Evolutionary conservation across 495 filamentous ascomycete genomes (phyloP).

Genomic region (Penicillium steckii): DNA sequence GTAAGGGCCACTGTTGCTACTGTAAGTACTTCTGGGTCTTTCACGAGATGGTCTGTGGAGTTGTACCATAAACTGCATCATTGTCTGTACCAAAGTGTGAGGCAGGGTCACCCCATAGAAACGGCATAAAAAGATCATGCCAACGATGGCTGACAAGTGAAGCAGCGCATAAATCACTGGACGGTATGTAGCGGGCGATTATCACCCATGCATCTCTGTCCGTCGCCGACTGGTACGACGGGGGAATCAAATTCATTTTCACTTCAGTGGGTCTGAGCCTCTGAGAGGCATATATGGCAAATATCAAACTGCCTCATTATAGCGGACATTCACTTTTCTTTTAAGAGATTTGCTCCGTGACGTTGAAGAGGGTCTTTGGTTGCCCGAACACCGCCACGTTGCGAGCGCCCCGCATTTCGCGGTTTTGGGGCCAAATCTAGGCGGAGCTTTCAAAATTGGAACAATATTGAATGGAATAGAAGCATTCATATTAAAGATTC

Average conservation of each 20-base stretch:
- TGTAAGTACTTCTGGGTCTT: not conserved
- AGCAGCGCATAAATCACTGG: constrained; percentile 57
- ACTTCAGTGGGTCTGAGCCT: not conserved
- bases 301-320: no score
- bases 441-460: no score
- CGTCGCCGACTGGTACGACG: constrained; percentile 59
- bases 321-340: not conserved
- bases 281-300: no score
- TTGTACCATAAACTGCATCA: constrained; percentile 60
- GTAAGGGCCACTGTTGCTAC: constrained; percentile 55
- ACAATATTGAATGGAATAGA: no score
- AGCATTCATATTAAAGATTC: no score
- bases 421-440: no score
- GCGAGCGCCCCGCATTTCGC: not conserved
- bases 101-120: constrained; percentile 65
- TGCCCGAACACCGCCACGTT: constrained; percentile 12
- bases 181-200: constrained; percentile 59
- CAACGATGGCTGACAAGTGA: constrained; percentile 58
- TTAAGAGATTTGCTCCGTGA: not conserved
- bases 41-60: not conserved
- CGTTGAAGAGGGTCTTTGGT: constrained; percentile 1
- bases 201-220: constrained; percentile 60
- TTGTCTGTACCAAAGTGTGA: constrained; percentile 63
- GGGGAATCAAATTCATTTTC: constrained; percentile 54
- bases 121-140: constrained; percentile 59